These are phyloP conservation scores for Suillus brevipes DNA, from an alignment of 768 basidiomycete genomes.

Conservation along the genomic window DNA sequence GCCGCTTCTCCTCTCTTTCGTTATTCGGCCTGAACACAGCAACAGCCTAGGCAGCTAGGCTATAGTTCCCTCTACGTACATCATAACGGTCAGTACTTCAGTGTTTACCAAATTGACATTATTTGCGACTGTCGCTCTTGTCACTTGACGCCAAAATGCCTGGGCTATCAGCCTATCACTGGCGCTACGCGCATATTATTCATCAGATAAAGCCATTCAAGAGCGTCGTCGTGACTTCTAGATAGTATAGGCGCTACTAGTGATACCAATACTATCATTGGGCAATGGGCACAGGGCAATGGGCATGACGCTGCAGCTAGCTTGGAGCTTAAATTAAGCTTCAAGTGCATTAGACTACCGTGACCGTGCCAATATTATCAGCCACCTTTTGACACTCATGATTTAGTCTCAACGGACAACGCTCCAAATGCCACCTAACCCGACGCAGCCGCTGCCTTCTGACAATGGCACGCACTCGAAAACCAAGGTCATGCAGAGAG, in stretches of 20 bases:
- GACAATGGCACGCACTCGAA: not conserved
- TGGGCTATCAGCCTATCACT: not conserved
- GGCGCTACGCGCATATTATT: not conserved
- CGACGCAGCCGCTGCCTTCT: not conserved
- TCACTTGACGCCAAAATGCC: not conserved
- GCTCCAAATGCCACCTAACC: not conserved
- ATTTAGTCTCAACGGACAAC: not conserved
- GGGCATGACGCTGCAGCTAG: not conserved
- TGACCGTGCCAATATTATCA: not conserved
- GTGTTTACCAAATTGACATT: not conserved
- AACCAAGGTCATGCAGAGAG: not conserved
- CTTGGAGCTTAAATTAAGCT: not conserved
- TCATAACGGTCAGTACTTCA: not conserved
- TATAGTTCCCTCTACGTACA: not conserved
- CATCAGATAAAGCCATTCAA: not conserved
- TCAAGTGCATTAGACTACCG: not conserved
- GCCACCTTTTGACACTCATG: not conserved
- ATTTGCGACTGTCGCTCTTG: not conserved
- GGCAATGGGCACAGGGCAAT: not conserved
- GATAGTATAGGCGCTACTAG: not conserved
- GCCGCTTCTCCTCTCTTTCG: not conserved
- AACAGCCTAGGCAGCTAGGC: no score
- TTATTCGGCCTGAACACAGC: no score
- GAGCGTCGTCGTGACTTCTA: not conserved
- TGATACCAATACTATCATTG: not conserved